A percentile compares a stretch with the other conserved stretches of the same genome.
Evolutionary conservation across 306 rosid genomes (phyloP).

Genomic region (Prinsepia uniflora): DNA sequence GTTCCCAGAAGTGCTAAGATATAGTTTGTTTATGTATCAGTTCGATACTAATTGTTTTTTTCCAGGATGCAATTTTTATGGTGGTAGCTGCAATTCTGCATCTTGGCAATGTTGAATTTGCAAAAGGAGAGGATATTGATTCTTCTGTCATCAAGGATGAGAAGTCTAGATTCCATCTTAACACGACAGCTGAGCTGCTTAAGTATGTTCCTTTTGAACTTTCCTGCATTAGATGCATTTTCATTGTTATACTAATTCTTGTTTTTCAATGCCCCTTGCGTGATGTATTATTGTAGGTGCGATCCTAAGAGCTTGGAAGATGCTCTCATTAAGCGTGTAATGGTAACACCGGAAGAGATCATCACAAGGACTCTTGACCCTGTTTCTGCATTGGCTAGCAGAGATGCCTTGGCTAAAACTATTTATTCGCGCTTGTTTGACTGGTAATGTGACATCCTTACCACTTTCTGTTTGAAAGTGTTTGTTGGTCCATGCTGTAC

Average conservation of each 20-base stretch:
- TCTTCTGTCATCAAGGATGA: conserved; percentile 93
- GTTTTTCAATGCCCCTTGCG: conserved; percentile 8
- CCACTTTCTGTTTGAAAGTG: conserved; percentile 16
- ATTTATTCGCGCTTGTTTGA: conserved; percentile 95
- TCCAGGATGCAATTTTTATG: conserved; percentile 92
- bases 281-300: conserved; percentile 47
- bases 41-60: conserved; percentile 23
- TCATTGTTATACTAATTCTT: background rate
- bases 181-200: conserved; percentile 85
- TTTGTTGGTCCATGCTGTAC: background rate
- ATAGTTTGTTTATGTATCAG: conserved; percentile 10
- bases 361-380: conserved; percentile 99
- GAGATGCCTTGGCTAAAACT: conserved; percentile 97
- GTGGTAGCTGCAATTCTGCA: conserved; percentile 96
- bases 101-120: conserved; percentile 92
- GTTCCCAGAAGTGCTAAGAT: conserved; percentile 24
- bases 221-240: conserved; percentile 24
- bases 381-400: conserved; percentile 85
- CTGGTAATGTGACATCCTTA: conserved; percentile 58
- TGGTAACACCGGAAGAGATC: conserved; percentile 99
- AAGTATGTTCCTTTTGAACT: conserved; percentile 42
- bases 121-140: conserved; percentile 90
- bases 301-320: conserved; percentile 97
- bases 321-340: conserved; percentile 93
- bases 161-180: conserved; percentile 92